These are phyloP conservation scores for Auriscalpium vulgare DNA, from an alignment of 768 basidiomycete species.

Conservation along the genomic window DNA sequence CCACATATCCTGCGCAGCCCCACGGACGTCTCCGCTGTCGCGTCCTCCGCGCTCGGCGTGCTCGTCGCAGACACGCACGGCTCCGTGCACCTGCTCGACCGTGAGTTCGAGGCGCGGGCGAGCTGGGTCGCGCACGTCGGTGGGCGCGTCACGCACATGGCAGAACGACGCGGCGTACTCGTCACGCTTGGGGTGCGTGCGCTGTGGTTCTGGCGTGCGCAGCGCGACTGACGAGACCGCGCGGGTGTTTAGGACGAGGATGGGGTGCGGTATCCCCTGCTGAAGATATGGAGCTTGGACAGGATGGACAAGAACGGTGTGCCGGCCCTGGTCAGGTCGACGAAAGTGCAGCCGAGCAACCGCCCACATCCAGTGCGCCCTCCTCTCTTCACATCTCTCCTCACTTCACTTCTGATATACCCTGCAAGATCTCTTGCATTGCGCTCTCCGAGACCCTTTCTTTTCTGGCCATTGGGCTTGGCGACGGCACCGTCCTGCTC, in stretches of 20 bases:
- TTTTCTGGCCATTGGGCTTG: slow-evolving; percentile 89
- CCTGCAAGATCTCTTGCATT: slow-evolving; percentile 32
- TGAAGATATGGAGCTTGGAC: slow-evolving; percentile 87
- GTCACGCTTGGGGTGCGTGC: slow-evolving; percentile 81
- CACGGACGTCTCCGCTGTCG: slow-evolving; percentile 65
- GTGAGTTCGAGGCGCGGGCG: slow-evolving; percentile 58
- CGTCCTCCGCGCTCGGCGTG: slow-evolving; percentile 55
- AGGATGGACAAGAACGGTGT: slow-evolving; percentile 55
- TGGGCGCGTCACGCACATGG: slow-evolving; percentile 83
- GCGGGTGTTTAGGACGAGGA: slow-evolving; percentile 60
- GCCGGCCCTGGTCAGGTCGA: slow-evolving; percentile 63
- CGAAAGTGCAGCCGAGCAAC: slow-evolving; percentile 67
- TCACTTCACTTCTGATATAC: background rate
- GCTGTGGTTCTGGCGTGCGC: background rate
- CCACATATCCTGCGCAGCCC: slow-evolving; percentile 74
- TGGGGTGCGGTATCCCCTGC: slow-evolving; percentile 49
- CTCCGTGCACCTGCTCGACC: slow-evolving; percentile 66
- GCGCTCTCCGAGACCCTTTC: slow-evolving; percentile 72
- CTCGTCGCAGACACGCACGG: slow-evolving; percentile 85
- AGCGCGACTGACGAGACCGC: slow-evolving; percentile 1
- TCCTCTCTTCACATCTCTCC: slow-evolving; percentile 9
- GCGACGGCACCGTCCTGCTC: slow-evolving; percentile 86
- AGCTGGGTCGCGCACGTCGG: slow-evolving; percentile 78
- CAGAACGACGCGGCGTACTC: slow-evolving; percentile 70
- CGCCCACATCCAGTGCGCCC: slow-evolving; percentile 65